Conservation (phyloP, 2,329 filamentous ascomycete genomes). For the Cryphonectria japonica region DNA sequence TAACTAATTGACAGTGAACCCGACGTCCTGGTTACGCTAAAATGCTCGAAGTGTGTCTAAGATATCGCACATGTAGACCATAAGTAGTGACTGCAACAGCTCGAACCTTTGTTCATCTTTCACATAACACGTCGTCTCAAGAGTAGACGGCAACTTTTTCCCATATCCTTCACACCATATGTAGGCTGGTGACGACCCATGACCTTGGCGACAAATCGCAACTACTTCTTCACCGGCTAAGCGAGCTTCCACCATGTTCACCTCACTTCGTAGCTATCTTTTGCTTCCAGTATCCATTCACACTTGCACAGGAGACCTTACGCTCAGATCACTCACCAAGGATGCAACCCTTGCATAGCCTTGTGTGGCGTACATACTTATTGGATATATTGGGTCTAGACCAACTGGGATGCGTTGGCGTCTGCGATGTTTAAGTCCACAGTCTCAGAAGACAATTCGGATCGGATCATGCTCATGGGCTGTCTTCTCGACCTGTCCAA, state of each 20-base stretch:
- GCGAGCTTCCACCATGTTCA: background rate
- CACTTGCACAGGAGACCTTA: background rate
- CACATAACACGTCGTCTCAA: background rate
- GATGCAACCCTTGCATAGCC: conserved; percentile 59
- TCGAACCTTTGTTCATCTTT: background rate
- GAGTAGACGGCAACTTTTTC: background rate
- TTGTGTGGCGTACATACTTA: conserved; percentile 44
- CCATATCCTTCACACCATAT: too few relatives aligned
- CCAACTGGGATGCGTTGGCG: conserved; percentile 44
- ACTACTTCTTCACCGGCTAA: background rate
- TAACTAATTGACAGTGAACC: background rate
- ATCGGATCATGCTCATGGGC: conserved; percentile 45
- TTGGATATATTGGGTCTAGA: conserved; percentile 54
- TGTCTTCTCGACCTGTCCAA: conserved; percentile 42
- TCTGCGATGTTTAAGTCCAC: conserved; percentile 61
- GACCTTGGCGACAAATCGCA: background rate
- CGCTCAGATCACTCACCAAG: conserved; percentile 34
- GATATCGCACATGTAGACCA: background rate
- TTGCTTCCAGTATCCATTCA: background rate
- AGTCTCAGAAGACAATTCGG: conserved; percentile 52
- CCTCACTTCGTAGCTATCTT: background rate
- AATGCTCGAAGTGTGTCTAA: background rate
- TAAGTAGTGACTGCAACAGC: background rate
- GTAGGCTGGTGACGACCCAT: background rate
- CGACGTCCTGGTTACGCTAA: background rate